Conservation (phyloP, 495 filamentous ascomycete genomes). For the Recurvomyces mirabilis region DNA sequence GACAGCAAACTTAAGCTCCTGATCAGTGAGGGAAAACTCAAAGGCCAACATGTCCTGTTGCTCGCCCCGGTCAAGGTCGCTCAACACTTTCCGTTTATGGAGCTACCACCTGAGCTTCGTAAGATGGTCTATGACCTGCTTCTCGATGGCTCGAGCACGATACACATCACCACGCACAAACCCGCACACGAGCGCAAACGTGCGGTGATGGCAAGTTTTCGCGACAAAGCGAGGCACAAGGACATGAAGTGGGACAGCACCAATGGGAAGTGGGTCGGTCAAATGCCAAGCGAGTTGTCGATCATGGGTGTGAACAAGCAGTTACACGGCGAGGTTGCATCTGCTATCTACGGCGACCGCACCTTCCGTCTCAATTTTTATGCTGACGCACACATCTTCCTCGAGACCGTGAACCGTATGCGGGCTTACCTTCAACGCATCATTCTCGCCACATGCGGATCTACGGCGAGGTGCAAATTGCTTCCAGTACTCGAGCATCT, state of each 20-base stretch:
- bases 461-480: no score
- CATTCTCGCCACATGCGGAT: no score
- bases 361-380: no score
- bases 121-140: constrained; percentile 12
- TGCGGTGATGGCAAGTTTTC: background rate
- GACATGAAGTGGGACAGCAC: background rate
- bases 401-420: no score
- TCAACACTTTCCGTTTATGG: constrained; percentile 12
- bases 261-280: background rate
- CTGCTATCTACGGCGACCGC: background rate
- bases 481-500: no score
- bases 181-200: background rate
- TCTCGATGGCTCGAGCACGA: background rate
- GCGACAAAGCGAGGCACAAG: background rate
- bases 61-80: constrained; percentile 3
- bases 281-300: background rate
- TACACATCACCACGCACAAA: background rate
- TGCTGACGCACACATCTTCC: no score
- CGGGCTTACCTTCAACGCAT: no score
- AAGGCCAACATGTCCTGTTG: constrained; percentile 13
- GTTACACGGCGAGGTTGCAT: background rate
- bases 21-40: constrained; percentile 9
- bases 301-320: background rate
- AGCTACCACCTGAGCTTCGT: constrained; percentile 16
- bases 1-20: constrained; percentile 2